phyloP scores from a whole-genome alignment of 1,284 basidiomycete species.

The Neonothopanus nambi region DNA sequence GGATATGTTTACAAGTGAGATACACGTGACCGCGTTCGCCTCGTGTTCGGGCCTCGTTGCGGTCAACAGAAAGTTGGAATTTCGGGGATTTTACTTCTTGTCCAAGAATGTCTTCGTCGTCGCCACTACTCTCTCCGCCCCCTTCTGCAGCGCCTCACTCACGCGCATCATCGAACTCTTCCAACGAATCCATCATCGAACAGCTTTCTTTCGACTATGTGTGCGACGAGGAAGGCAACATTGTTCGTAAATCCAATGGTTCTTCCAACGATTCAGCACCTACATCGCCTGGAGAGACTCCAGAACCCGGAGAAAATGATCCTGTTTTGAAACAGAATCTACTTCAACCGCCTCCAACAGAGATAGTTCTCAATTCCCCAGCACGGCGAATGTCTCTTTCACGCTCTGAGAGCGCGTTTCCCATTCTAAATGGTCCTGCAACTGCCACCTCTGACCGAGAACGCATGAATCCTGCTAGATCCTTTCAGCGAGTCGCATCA shows the following conservation, averaged over 20 bases:
- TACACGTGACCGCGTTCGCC: too few species aligned
- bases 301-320: background rate
- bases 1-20: too few species aligned
- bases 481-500: constrained; percentile 64
- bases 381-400: constrained; percentile 52
- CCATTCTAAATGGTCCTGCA: constrained; percentile 30
- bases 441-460: constrained; percentile 22
- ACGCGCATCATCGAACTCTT: constrained; percentile 1
- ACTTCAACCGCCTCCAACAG: constrained; percentile 28
- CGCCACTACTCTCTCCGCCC: constrained; percentile 2
- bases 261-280: constrained; percentile 9
- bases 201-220: constrained; percentile 75
- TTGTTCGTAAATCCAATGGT: constrained; percentile 50
- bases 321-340: constrained; percentile 8
- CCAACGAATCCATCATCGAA: constrained; percentile 46
- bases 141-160: background rate
- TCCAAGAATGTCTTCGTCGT: constrained; percentile 7
- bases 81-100: background rate
- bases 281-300: background rate
- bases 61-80: too few species aligned
- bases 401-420: constrained; percentile 62
- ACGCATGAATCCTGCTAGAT: constrained; percentile 30
- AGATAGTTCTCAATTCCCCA: constrained; percentile 37
- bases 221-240: constrained; percentile 58
- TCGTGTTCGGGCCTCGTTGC: too few species aligned